Conservation (phyloP, 78 protist genomes). For the Guillardia theta region DNA sequence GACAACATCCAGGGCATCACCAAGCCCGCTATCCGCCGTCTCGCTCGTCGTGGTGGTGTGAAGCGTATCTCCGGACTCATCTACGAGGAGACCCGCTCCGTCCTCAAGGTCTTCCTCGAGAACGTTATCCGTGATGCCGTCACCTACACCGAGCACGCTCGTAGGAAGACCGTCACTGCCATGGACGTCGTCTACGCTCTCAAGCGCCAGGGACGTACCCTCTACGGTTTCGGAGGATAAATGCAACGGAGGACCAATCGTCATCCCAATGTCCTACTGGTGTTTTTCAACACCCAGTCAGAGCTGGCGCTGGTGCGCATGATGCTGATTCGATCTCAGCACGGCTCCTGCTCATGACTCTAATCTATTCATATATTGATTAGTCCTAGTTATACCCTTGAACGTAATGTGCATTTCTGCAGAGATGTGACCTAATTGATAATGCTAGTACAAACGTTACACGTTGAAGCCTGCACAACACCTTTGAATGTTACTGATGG, state of each 20-base stretch:
- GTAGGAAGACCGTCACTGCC: conserved; percentile 61
- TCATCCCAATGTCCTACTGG: not conserved
- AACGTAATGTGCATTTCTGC: too few species aligned
- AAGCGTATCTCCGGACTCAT: conserved; percentile 57
- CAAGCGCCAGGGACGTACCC: conserved; percentile 64
- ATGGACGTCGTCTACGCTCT: conserved; percentile 61
- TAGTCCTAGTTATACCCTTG: too few species aligned
- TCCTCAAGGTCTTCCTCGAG: conserved; percentile 37
- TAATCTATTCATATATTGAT: too few species aligned
- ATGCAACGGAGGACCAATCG: not conserved
- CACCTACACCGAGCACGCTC: conserved; percentile 62
- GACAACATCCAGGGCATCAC: conserved; percentile 67
- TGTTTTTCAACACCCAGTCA: not conserved
- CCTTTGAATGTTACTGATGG: too few species aligned
- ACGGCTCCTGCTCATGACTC: too few species aligned
- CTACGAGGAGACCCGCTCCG: conserved; percentile 58
- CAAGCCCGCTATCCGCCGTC: conserved; percentile 69
- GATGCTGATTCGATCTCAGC: conserved; percentile 3
- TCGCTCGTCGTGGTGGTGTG: conserved; percentile 71
- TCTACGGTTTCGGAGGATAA: conserved; percentile 64
- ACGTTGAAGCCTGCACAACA: too few species aligned
- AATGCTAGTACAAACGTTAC: too few species aligned
- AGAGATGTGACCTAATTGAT: too few species aligned
- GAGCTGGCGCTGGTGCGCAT: not conserved
- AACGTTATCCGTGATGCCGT: conserved; percentile 56